phyloP scores from a whole-genome alignment of 1,284 basidiomycete genomes.

The Rhodotorula sp. region DNA sequence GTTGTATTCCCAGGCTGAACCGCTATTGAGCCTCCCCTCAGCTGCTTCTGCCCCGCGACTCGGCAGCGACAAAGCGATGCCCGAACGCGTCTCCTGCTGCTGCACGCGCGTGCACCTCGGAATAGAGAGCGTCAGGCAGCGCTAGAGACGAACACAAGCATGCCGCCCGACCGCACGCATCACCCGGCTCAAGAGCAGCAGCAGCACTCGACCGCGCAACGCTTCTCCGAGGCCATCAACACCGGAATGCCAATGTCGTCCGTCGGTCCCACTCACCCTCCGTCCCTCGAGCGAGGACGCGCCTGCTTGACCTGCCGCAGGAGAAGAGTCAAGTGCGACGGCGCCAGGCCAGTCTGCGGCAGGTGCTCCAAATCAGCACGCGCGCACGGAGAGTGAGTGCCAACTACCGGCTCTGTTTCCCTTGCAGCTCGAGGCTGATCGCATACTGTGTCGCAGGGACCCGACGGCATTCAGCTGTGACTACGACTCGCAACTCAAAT shows the following conservation, averaged over 20 bases:
- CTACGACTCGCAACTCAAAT: slow-evolving; percentile 3
- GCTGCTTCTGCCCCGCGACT: not conserved
- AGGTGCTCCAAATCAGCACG: slow-evolving; percentile 4
- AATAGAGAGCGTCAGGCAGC: too few relatives aligned
- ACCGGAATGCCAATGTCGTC: slow-evolving; percentile 6
- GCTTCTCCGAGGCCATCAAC: slow-evolving; percentile 8
- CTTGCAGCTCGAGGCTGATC: not conserved
- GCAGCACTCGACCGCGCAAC: not conserved
- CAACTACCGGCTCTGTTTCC: not conserved
- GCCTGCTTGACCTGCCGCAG: slow-evolving; percentile 14
- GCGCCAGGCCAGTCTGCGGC: not conserved
- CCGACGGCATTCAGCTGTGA: slow-evolving; percentile 8
- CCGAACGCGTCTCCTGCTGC: not conserved
- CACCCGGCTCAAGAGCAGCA: not conserved
- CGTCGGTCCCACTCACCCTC: slow-evolving; percentile 3
- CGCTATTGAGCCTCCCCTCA: not conserved
- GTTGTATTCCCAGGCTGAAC: too few relatives aligned
- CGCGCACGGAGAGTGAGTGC: slow-evolving; percentile 14
- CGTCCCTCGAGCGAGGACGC: slow-evolving; percentile 12
- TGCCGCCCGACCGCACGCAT: slow-evolving; percentile 15
- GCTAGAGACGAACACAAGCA: not conserved
- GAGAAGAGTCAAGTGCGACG: slow-evolving; percentile 18
- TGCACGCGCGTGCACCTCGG: not conserved
- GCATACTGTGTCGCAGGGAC: not conserved
- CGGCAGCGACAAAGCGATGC: not conserved